These are phyloP conservation scores for Austroboletus eburneus DNA, from an alignment of 768 basidiomycete genomes.

Conservation along the genomic window DNA sequence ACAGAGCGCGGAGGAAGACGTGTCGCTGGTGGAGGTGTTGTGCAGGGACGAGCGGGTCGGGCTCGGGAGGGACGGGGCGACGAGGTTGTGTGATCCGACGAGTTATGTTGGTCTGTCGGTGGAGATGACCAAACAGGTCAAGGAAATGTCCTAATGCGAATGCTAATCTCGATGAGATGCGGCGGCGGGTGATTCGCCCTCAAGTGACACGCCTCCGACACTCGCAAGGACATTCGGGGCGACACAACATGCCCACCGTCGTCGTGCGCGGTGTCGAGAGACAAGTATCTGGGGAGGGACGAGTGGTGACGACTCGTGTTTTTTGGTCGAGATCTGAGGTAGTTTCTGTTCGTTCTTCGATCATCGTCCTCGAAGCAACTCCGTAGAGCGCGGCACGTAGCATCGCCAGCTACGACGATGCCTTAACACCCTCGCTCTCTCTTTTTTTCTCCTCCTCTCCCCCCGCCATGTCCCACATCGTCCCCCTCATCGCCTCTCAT, in stretches of 20 bases:
- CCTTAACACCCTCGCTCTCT: background rate
- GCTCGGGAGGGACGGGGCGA: slow-evolving; percentile 25
- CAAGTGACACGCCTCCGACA: too few species aligned
- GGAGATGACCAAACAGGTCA: slow-evolving; percentile 22
- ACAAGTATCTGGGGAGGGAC: background rate
- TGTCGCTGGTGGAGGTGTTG: slow-evolving; percentile 33
- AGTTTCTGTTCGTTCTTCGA: slow-evolving; percentile 21
- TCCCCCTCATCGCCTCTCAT: slow-evolving; percentile 27
- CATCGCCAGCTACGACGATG: slow-evolving; percentile 15
- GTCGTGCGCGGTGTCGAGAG: too few species aligned
- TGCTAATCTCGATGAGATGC: slow-evolving; percentile 6
- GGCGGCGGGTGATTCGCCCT: slow-evolving; percentile 8
- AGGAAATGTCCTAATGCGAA: background rate
- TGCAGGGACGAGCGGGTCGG: slow-evolving; percentile 25
- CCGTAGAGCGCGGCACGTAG: slow-evolving; percentile 29
- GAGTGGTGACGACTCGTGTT: background rate
- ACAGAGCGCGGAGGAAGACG: slow-evolving; percentile 21
- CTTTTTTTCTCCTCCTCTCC: background rate
- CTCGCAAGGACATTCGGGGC: too few species aligned
- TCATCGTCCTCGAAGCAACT: slow-evolving; percentile 29
- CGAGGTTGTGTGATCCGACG: slow-evolving; percentile 34
- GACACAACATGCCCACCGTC: too few species aligned
- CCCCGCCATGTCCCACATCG: slow-evolving; percentile 12
- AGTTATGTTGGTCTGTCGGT: slow-evolving; percentile 37
- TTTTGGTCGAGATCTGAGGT: slow-evolving; percentile 1